Conservation (phyloP, 2,329 filamentous ascomycete genomes). For the Thielaviopsis musarum region DNA sequence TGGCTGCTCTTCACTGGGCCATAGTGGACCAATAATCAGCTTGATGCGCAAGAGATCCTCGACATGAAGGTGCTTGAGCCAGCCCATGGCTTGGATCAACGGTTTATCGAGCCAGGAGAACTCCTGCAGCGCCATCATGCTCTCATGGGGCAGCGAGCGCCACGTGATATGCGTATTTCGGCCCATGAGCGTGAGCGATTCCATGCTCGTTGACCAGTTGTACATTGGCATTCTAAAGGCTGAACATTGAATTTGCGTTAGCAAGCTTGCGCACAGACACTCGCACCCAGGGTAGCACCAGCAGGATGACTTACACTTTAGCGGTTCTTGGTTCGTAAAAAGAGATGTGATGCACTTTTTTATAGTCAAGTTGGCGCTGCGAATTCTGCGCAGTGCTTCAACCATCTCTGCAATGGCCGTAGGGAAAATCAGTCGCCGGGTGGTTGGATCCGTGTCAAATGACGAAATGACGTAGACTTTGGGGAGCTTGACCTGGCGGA, state of each 20-base stretch:
- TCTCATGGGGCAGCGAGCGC: conserved; percentile 15
- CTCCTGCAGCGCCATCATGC: conserved; percentile 13
- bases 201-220: conserved; percentile 13
- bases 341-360: conserved; percentile 10
- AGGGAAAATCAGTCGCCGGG: conserved; percentile 14
- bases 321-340: not conserved
- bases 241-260: not conserved
- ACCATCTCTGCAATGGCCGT: conserved; percentile 15
- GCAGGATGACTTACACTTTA: not conserved
- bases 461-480: conserved; percentile 18
- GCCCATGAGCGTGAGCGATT: conserved; percentile 12
- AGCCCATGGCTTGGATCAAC: conserved; percentile 11
- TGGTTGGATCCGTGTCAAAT: conserved; percentile 12
- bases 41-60: conserved; percentile 14
- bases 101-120: conserved; percentile 11
- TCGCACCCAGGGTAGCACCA: not conserved
- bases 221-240: conserved; percentile 12
- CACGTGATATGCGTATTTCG: conserved; percentile 14
- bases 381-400: conserved; percentile 12
- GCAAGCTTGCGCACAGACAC: too few species aligned
- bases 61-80: conserved; percentile 13
- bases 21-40: conserved; percentile 13
- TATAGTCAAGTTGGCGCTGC: conserved; percentile 12
- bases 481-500: conserved; percentile 35
- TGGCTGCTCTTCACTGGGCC: conserved; percentile 13